Base-by-base conservation (phyloP, 2,329 filamentous ascomycete species). In the Aspergillus fructus region DNA sequence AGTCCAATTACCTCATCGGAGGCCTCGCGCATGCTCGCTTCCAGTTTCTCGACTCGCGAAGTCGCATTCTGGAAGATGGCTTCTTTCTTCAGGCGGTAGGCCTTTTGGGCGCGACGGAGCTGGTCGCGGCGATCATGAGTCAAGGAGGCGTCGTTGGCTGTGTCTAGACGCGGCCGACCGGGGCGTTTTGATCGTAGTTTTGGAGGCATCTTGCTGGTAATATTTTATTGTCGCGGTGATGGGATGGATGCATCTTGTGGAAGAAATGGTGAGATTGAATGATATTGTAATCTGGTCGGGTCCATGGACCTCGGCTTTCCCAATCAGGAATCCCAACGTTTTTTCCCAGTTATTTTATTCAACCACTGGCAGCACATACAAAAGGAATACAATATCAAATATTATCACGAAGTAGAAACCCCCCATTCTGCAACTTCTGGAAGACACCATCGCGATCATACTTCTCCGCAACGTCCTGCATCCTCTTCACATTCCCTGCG, bases 11-110 rank as follows among this genome's bases (percentile, higher is more conserved):
- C 8, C 17, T 52, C 59, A 3, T 47, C 12, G 2, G 39, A 41
- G 23, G 55, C 53, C 7, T 21, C 61, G 45, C 60, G 55, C 46
- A 69, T 48, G 2, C 60, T 64, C 23, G 81, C 80, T 58, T 88
- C 84, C n/a, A 96, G 82, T 23, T 84, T 81, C 53, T 86, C 78
- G 24, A 93, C 89, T 59, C 87, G 83, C 53, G 84, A 82, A 68
- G 91, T 88, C 11, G 96, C 80, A 1, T 84, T 85, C 27, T 85
- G 83, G 55, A 96, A 93, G 5, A 89, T 89, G 21, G 83, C 88
- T 69, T 96, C 92, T 74, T 96, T 96, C 51, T 92, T 87, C 67
- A 89, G 85, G 15, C 92, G 85, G 69, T 96, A 96, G 1, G 91
- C 91, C 63, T 91, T 81, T 72, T 96, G 92, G 2, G 92, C 92